These are phyloP conservation scores for Serendipita sp. DNA, from an alignment of 768 basidiomycete species.

Conservation along the genomic window DNA sequence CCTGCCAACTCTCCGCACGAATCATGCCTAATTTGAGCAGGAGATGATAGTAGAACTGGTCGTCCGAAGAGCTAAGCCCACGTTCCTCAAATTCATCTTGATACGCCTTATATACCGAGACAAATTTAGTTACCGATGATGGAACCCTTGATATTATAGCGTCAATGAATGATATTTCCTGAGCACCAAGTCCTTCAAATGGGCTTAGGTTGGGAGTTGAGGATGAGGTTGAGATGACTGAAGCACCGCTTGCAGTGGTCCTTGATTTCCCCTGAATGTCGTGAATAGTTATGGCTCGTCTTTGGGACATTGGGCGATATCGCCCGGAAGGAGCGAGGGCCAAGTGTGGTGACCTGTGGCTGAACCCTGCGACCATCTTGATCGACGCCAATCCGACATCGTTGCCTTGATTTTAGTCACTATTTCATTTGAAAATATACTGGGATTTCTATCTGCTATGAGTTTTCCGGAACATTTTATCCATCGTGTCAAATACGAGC, in stretches of 20 bases:
- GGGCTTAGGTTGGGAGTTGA: neutral
- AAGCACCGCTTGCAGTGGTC: neutral
- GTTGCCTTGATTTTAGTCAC: too few species aligned
- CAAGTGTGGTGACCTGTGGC: too few species aligned
- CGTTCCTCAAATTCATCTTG: slow-evolving; percentile 60
- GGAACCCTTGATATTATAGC: slow-evolving; percentile 57
- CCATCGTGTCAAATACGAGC: too few species aligned
- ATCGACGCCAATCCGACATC: too few species aligned
- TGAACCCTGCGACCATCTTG: too few species aligned
- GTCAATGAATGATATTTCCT: slow-evolving; percentile 59
- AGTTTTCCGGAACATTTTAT: too few species aligned
- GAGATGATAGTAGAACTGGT: slow-evolving; percentile 69
- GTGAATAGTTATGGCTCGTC: too few species aligned
- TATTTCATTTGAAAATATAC: too few species aligned
- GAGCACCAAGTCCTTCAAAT: slow-evolving; percentile 25
- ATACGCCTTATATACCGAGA: slow-evolving; percentile 74
- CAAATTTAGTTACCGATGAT: slow-evolving; percentile 54
- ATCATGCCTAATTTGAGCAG: slow-evolving; percentile 69
- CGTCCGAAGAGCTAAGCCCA: slow-evolving; percentile 58
- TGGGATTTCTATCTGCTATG: too few species aligned
- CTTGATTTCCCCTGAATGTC: neutral
- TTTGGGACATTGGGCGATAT: too few species aligned
- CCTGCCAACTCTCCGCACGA: slow-evolving; percentile 65
- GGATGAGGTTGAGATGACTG: neutral
- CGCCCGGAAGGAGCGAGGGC: too few species aligned